Evolutionary conservation across 371 early-diverging fungal genomes (phyloP).

Genomic region (Rhizopus sp.): DNA sequence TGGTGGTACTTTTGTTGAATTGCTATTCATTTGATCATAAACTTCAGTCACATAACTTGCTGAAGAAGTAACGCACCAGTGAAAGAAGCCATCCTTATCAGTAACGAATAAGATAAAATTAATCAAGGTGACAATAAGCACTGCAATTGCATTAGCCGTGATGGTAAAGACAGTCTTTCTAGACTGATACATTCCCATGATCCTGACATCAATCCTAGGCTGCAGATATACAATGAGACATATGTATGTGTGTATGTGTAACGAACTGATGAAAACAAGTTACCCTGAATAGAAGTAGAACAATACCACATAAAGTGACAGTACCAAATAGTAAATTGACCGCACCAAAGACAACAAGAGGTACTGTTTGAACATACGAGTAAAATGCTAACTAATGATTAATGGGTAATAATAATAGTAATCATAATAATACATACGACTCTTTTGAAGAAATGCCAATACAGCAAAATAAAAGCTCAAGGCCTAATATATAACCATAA

Average conservation of each 20-base stretch:
- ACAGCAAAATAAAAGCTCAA: conserved; percentile 38
- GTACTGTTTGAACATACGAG: conserved; percentile 23
- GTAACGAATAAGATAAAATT: conserved; percentile 26
- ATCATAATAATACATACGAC: conserved; percentile 22
- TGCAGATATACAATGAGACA: neutral
- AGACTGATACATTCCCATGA: neutral
- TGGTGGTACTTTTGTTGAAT: neutral
- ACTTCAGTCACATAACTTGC: conserved; percentile 1
- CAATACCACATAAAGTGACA: conserved; percentile 20
- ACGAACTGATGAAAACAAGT: conserved; percentile 13
- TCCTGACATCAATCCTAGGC: neutral
- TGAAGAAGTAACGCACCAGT: conserved; percentile 21
- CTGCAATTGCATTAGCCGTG: conserved; percentile 19
- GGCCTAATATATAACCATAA: conserved; percentile 12
- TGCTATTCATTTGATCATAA: conserved; percentile 1
- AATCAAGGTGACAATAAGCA: conserved; percentile 21
- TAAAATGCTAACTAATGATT: conserved; percentile 30
- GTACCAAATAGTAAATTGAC: conserved; percentile 36
- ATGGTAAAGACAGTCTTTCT: conserved; percentile 17
- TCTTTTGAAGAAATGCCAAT: conserved; percentile 30
- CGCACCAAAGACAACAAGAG: conserved; percentile 29
- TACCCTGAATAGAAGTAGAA: conserved; percentile 24
- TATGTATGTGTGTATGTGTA: neutral
- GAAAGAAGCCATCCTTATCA: conserved; percentile 12
- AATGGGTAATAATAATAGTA: neutral